Base-by-base conservation (phyloP, 768 basidiomycete species). In the Lactifluus echinatus region DNA sequence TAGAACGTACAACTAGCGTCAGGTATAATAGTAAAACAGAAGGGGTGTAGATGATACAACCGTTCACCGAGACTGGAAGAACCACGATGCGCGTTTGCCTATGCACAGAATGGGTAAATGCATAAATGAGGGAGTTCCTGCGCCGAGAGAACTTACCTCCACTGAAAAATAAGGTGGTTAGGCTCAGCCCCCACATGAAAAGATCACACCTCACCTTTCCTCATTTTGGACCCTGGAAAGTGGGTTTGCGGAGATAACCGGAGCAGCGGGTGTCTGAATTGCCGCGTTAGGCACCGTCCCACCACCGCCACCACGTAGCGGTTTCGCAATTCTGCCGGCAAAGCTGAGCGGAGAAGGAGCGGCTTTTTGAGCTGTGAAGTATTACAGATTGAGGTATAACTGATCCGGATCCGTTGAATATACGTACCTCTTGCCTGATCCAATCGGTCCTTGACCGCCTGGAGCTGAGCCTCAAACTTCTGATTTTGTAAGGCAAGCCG, bases 401-500 rank as follows among this genome's bases (percentile, higher is more conserved):
- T 23, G 3, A 26, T 23, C 19, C n/a, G n/a, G n/a, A n/a, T n/a
- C 52, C 12, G 50, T 10, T 43, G 34, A 44, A 44, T 43, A 36
- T 28, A 47, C 69, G 68, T 71, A 94, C 94, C 89, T 72, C 92
- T 81, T 56, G 93, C 90, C 69, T 93, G 91, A 70, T 94, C 91
- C 57, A 98, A 75, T 53, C 93, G 80, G 66, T 95, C 91, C 71
- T 89, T 89, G 62, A 97, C 87, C 23, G 87, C 85, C 69, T 94
- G 89, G 50, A 98, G 73, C 70, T 96, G 93, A 39, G 83, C 81
- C 72, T 97, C 93, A 73, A 93, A 95, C 73, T 93, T 96, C 79
- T 90, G 85, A 71, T 97, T 93, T 76, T 94, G 91, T 58, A 87
- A 72, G n/a, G 87, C 85, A 60, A 97, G 75, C 65, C 93, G 82